Conservation (phyloP, 768 basidiomycete species). For the Lactarius hatsudake region DNA sequence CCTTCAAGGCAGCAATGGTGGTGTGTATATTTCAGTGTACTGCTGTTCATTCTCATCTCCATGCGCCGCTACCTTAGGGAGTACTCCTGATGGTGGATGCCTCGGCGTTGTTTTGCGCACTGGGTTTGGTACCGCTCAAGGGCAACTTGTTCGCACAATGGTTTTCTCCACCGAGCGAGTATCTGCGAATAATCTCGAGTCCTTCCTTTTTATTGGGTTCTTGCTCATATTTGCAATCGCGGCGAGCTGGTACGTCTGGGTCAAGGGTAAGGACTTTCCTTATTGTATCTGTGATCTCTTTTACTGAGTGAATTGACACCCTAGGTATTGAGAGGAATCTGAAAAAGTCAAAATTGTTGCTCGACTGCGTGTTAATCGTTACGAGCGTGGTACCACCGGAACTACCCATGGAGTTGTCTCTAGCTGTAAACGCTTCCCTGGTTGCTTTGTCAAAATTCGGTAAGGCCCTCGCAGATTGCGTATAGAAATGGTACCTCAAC, state of each 20-base stretch:
- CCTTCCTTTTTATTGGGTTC: slow-evolving; percentile 98
- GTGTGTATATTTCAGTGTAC: slow-evolving; percentile 33
- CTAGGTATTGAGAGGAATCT: slow-evolving; percentile 86
- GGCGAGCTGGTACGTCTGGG: slow-evolving; percentile 98
- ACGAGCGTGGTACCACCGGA: slow-evolving; percentile 98
- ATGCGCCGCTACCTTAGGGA: slow-evolving; percentile 35
- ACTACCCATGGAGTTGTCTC: slow-evolving; percentile 93
- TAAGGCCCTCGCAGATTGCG: slow-evolving; percentile 38
- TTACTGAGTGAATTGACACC: background rate
- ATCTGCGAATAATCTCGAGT: slow-evolving; percentile 93
- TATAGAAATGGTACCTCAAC: background rate
- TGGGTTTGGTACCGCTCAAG: slow-evolving; percentile 96
- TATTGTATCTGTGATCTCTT: background rate
- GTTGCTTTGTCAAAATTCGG: slow-evolving; percentile 92
- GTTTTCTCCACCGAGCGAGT: slow-evolving; percentile 97
- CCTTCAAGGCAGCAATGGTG: slow-evolving; percentile 70
- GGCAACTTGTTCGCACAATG: slow-evolving; percentile 97
- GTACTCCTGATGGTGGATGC: slow-evolving; percentile 89
- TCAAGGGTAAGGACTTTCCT: slow-evolving; percentile 62
- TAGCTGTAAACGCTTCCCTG: slow-evolving; percentile 93
- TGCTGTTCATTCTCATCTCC: slow-evolving; percentile 13
- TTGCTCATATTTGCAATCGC: slow-evolving; percentile 96
- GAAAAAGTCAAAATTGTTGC: slow-evolving; percentile 90
- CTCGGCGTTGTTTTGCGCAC: slow-evolving; percentile 91
- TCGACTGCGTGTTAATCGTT: slow-evolving; percentile 95